These are phyloP conservation scores for Myotisia sp. DNA, from an alignment of 2,329 filamentous ascomycete genomes.

Conservation along the genomic window DNA sequence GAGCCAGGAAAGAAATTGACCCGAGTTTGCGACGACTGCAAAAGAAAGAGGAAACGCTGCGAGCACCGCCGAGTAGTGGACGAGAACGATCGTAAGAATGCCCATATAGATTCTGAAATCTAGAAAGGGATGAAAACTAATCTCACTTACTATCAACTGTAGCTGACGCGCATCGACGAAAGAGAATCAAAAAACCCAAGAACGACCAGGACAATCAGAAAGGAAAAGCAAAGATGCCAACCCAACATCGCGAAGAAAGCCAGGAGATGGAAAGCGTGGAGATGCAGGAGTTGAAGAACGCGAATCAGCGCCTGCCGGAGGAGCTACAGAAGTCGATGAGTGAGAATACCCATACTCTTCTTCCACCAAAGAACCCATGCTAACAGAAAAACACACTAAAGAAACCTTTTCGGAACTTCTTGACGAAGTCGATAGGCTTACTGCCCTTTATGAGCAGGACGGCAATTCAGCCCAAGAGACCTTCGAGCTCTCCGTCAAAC, in stretches of 20 bases:
- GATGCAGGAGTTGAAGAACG: no score
- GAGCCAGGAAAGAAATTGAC: constrained; percentile 14
- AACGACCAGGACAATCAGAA: background rate
- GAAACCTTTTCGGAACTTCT: no score
- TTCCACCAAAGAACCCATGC: no score
- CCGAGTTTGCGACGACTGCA: constrained; percentile 13
- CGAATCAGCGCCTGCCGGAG: no score
- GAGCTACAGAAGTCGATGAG: no score
- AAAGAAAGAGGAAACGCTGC: constrained; percentile 14
- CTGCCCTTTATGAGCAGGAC: no score
- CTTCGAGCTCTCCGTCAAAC: constrained; percentile 10
- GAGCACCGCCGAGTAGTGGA: constrained; percentile 14
- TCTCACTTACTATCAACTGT: background rate
- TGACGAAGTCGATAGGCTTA: no score
- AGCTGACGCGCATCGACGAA: constrained; percentile 9
- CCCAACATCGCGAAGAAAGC: background rate
- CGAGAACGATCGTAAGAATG: constrained; percentile 12
- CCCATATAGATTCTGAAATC: background rate
- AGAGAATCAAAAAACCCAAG: constrained; percentile 6
- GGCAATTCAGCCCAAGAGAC: background rate
- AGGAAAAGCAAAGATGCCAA: constrained; percentile 1
- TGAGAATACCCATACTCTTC: no score
- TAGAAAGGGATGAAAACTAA: constrained; percentile 3
- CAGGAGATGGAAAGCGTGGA: no score
- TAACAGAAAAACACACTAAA: no score